A percentile compares a stretch with the other conserved stretches of the same genome.
These are phyloP conservation scores for Achlya hypogyna DNA, from an alignment of 352 stramenopile genomes.

Conservation along the genomic window DNA sequence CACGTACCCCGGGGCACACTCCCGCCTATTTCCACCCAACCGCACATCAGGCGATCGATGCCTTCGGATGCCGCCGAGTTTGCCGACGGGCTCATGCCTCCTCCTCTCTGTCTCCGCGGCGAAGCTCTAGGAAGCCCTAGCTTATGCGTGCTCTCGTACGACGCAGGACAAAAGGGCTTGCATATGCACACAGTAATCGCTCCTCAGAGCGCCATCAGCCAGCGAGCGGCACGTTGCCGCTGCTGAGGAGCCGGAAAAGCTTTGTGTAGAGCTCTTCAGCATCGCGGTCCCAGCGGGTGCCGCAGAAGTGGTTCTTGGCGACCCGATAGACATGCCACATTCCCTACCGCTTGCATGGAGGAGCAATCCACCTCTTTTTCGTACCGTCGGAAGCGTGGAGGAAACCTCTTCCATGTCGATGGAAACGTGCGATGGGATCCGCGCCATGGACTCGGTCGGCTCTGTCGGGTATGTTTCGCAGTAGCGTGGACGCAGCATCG, in stretches of 20 bases:
- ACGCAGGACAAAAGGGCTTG: too few species aligned
- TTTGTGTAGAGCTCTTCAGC: constrained; percentile 53
- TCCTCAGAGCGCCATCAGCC: too few species aligned
- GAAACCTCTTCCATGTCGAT: constrained; percentile 33
- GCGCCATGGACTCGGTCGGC: constrained; percentile 28
- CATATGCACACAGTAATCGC: too few species aligned
- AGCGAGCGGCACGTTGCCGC: too few species aligned
- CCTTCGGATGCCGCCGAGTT: too few species aligned
- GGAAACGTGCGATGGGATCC: constrained; percentile 60
- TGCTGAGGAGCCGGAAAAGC: constrained; percentile 32
- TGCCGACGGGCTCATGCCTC: too few species aligned
- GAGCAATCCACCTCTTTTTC: constrained; percentile 23
- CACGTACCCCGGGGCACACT: not conserved
- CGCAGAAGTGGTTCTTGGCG: constrained; percentile 60
- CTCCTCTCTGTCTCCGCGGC: too few species aligned
- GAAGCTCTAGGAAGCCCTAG: too few species aligned
- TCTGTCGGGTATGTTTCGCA: constrained; percentile 16
- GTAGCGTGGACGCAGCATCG: constrained; percentile 62
- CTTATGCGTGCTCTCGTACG: too few species aligned
- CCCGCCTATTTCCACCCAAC: not conserved
- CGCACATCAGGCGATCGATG: too few species aligned
- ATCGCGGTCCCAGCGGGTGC: constrained; percentile 58
- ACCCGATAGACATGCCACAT: constrained; percentile 76
- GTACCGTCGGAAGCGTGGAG: constrained; percentile 26
- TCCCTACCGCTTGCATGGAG: constrained; percentile 22